Evolutionary conservation across 345 rosid genomes (phyloP).

Genomic region (Brassica incana): DNA sequence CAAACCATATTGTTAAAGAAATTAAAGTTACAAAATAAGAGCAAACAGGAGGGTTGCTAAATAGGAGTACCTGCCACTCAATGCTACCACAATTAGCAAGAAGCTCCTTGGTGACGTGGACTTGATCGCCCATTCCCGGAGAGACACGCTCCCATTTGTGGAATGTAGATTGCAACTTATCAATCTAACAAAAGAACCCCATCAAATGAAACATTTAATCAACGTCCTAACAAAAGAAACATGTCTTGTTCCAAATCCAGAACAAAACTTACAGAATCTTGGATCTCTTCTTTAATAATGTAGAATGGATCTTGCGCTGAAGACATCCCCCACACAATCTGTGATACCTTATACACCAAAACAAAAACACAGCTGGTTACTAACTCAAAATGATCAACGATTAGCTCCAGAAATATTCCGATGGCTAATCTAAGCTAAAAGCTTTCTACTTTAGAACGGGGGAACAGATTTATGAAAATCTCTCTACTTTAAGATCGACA

Average conservation of each 20-base stretch:
- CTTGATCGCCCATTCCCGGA: slow-evolving; percentile 61
- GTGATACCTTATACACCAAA: slow-evolving; percentile 11
- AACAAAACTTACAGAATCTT: slow-evolving; percentile 84
- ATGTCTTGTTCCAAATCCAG: background rate
- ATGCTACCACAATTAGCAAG: slow-evolving; percentile 81
- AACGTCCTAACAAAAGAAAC: background rate
- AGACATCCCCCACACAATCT: slow-evolving; percentile 54
- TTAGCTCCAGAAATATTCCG: slow-evolving; percentile 13
- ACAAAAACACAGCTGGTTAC: background rate
- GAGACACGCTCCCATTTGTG: slow-evolving; percentile 82
- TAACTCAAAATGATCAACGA: slow-evolving; percentile 2
- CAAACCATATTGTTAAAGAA: background rate
- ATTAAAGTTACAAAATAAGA: background rate
- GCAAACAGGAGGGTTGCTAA: background rate
- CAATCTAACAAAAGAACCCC: slow-evolving; percentile 57
- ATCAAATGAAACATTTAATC: slow-evolving; percentile 13
- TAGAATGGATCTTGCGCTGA: slow-evolving; percentile 98
- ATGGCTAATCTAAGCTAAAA: background rate
- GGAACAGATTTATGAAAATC: background rate
- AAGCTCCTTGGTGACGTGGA: slow-evolving; percentile 65
- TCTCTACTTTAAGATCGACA: slow-evolving; percentile 12
- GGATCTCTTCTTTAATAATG: slow-evolving; percentile 96
- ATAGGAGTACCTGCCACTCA: slow-evolving; percentile 84
- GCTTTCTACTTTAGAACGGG: background rate
- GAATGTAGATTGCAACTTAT: slow-evolving; percentile 82